Evolutionary conservation across 2,329 filamentous ascomycete genomes (phyloP).

Genomic region (Colletotrichum tabaci): DNA sequence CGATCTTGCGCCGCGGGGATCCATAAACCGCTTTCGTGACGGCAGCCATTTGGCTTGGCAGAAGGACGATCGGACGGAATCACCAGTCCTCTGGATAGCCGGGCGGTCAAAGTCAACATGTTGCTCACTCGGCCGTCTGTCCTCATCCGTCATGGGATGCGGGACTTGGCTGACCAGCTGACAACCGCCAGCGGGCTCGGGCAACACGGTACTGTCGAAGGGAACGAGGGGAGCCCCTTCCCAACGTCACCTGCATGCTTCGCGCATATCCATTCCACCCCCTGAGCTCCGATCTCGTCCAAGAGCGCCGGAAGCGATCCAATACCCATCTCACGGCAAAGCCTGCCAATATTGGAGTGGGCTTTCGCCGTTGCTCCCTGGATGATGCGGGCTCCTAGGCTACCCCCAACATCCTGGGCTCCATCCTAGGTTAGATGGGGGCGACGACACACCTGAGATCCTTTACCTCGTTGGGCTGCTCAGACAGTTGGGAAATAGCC

Average conservation of each 20-base stretch:
- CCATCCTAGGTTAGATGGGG: constrained; percentile 47
- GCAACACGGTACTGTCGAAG: constrained; percentile 49
- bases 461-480: constrained; percentile 43
- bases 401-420: constrained; percentile 48
- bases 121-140: not conserved
- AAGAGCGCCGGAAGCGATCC: constrained; percentile 41
- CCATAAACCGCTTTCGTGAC: constrained; percentile 44
- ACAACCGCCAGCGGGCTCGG: constrained; percentile 46
- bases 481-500: constrained; percentile 20
- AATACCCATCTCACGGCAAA: not conserved
- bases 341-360: constrained; percentile 38
- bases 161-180: not conserved
- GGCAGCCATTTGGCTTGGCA: constrained; percentile 43
- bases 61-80: constrained; percentile 22
- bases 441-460: constrained; percentile 35
- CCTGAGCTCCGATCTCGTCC: constrained; percentile 45
- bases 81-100: constrained; percentile 46
- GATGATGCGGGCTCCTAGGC: constrained; percentile 47
- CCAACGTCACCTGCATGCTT: not conserved
- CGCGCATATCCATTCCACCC: not conserved
- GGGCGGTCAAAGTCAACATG: constrained; percentile 45
- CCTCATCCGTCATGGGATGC: too few species aligned
- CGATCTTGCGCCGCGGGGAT: constrained; percentile 44
- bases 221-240: constrained; percentile 11
- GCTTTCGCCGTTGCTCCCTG: constrained; percentile 47